Evolutionary conservation across 2,329 filamentous ascomycete species (phyloP), one percentile per base, ranked within the genome.

Genomic region (Penicillium sp.): DNA sequence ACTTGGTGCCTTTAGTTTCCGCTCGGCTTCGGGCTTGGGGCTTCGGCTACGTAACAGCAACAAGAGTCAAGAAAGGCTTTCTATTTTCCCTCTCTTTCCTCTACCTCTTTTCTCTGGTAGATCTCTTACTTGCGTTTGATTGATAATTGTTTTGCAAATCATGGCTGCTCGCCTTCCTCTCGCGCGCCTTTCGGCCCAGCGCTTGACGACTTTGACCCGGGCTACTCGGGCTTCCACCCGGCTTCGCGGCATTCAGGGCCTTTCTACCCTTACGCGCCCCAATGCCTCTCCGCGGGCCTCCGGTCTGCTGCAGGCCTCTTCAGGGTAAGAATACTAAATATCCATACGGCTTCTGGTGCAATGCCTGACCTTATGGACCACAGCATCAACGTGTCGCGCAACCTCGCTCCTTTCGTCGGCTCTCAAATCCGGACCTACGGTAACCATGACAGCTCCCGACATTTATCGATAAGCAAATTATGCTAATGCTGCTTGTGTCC

Each of bases 151-250:
- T 43, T 14, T 27, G 42, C 42, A 57, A 42, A 63, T 42, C 51
- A 71, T 71, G 69, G 64, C 67, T 60, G 64, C 64, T 63, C 66
- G 69, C 53, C 60, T 70, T 55, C 63, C 68, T 45, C 50, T 70
- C 36, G 52, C 57, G 42, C 66, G 62, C 56, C 59, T 69, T 42
- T 59, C 65, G 29, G 60, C 49, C 49, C 66, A 68, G 49, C 57
- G 56, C 39, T 44, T 68, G 51, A 60, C 60, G 41, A 52, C 56
- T 54, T 47, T 64, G 51, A 46, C 62, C 51, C 61, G 63, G 35
- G 53, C 53, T 40, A 47, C 60, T 49, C 58, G 58, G 46, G 60
- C 61, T 47, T 56, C 57, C 45, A 54, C 47, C 47, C 50, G 55
- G 46, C 47, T 59, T 44, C 48, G 54, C 46, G 54, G 42, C 35